phyloP scores from a whole-genome alignment of 192 early-diverging fungal genomes.

The Backusella macrospora region DNA sequence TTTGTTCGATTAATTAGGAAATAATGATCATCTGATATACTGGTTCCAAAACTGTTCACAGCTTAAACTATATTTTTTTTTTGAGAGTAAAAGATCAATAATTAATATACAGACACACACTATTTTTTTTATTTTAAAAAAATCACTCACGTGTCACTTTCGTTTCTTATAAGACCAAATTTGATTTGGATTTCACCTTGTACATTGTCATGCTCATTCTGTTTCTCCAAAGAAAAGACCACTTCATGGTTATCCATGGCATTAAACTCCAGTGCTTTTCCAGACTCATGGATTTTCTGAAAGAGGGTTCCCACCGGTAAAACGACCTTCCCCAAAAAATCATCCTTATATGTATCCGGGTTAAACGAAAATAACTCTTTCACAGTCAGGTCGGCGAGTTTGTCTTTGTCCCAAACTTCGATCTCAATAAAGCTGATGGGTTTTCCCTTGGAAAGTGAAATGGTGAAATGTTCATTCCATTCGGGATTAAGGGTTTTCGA shows the following conservation, averaged over 20 bases:
- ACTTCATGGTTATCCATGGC: slow-evolving; percentile 26
- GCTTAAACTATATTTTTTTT: slow-evolving; percentile 3
- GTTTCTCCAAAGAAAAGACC: slow-evolving; percentile 27
- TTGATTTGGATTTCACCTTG: slow-evolving; percentile 34
- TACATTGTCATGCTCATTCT: slow-evolving; percentile 37
- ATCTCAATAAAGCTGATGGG: slow-evolving; percentile 46
- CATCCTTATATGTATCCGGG: slow-evolving; percentile 63
- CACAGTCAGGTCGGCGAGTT: not conserved
- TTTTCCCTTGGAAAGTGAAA: slow-evolving; percentile 46
- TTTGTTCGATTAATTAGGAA: slow-evolving; percentile 23
- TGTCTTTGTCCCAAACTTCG: slow-evolving; percentile 23
- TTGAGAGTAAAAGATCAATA: not conserved
- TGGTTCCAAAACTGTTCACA: slow-evolving; percentile 13
- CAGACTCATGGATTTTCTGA: slow-evolving; percentile 21
- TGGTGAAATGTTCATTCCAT: slow-evolving; percentile 66
- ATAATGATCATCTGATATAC: not conserved
- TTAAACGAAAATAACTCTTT: slow-evolving; percentile 56
- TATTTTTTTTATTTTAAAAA: too few species aligned
- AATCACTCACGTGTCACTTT: slow-evolving; percentile 13
- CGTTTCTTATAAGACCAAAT: slow-evolving; percentile 32
- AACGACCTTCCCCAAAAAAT: slow-evolving; percentile 65
- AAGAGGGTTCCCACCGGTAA: slow-evolving; percentile 53
- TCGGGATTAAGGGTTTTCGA: slow-evolving; percentile 64
- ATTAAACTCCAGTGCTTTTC: slow-evolving; percentile 12
- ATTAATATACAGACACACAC: not conserved